Conservation (phyloP, 2,329 filamentous ascomycete genomes). For the Stemphylium lycopersici region DNA sequence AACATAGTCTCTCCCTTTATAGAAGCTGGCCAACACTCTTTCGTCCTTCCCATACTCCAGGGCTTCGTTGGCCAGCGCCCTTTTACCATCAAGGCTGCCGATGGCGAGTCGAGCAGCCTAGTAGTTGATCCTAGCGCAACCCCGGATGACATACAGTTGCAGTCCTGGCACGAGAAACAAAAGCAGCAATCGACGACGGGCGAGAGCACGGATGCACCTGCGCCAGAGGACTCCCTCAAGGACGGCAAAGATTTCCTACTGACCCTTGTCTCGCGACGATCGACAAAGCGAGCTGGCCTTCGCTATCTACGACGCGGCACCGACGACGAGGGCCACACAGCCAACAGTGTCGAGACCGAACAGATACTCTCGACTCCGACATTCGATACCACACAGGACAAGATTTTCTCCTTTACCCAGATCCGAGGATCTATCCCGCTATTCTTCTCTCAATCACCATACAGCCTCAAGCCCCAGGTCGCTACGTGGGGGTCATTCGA, state of each 20-base stretch:
- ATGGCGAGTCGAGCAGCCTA: conserved; percentile 36
- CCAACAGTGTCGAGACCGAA: conserved; percentile 93
- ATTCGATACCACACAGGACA: conserved; percentile 65
- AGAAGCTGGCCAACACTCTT: conserved; percentile 70
- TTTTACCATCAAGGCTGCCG: conserved; percentile 71
- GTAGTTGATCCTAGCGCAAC: conserved; percentile 44
- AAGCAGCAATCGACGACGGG: conserved; percentile 27
- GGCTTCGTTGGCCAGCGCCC: conserved; percentile 88
- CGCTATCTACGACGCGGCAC: conserved; percentile 89
- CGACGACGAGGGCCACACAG: conserved; percentile 85
- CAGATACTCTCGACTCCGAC: conserved; percentile 79
- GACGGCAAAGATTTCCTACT: conserved; percentile 67
- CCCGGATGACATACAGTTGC: conserved; percentile 45
- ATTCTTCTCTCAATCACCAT: conserved; percentile 94
- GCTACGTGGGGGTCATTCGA: conserved; percentile 80
- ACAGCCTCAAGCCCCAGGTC: conserved; percentile 87
- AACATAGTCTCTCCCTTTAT: conserved; percentile 77
- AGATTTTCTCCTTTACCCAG: conserved; percentile 83
- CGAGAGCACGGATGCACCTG: conserved; percentile 14
- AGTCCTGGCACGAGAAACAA: conserved; percentile 40
- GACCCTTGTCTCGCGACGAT: conserved; percentile 91
- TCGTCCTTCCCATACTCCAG: conserved; percentile 85
- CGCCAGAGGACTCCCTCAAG: conserved; percentile 43
- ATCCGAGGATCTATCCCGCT: conserved; percentile 89
- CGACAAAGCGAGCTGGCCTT: conserved; percentile 82